Base-by-base conservation (phyloP, 306 rosid species). In the Corylus avellana region DNA sequence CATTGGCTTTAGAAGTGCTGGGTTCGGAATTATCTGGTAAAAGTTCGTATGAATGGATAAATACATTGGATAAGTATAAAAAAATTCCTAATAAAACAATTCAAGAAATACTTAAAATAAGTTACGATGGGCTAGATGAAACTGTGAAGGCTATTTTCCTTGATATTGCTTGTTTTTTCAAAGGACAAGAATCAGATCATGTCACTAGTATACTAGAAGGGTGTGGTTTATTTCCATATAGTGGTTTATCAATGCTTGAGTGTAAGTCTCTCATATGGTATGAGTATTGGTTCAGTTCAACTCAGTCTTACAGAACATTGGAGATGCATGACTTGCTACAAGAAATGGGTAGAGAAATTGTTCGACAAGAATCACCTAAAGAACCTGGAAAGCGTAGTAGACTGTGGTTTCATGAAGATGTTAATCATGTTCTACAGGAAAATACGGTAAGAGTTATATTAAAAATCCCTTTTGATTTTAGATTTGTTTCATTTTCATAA, bases 341-440 rank as follows among this genome's bases (percentile, higher is more conserved):
- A 67, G 71, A 84, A 70, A 57, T 89, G 56, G 92, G 90, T 3
- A 62, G 56, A 64, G 76, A 83, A 70, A 81, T 85, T 51, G 85
- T 76, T 78, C 67, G 78, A 44, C 39, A 39, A 69, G 73, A 80
- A 7, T 67, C 32, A 29, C 1, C 83, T 16, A 67, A 67, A 2
- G 70, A 74, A 1, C 81, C 80, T 3, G 42, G 85, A 1, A 71
- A 75, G 67, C 76, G 80, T 0, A 78, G 79, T 12, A 86, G 85
- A 57, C 10, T 89, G 3, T 89, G 82, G 85, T 70, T 59, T 79
- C 32, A 74, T 53, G 66, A 83, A 71, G 85, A 86, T 74, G 83
- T 81, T 53, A 35, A 27, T 3, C 75, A 76, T 37, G 79, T 76
- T 11, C 53, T 82, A n/a, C 56, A 16, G 0, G 27, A 25, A 32